A percentile compares a stretch with the other conserved stretches of the same genome.
Conservation (phyloP, 169 alveolate species). For the Eimeria tenella region DNA sequence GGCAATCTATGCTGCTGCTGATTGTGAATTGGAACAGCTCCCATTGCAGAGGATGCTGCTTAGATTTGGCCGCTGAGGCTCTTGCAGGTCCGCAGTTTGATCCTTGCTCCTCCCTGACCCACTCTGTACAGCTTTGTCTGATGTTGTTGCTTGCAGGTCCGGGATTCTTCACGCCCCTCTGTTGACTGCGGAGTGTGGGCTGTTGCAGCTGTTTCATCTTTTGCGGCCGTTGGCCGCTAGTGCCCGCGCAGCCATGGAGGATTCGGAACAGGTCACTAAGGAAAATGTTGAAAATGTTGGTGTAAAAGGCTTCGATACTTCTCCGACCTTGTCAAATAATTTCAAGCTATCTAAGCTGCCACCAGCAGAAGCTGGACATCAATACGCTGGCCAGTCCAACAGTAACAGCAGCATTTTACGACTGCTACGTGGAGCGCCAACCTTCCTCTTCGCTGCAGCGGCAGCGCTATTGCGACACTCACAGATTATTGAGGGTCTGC, state of each 20-base stretch:
- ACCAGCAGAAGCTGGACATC: slow-evolving; percentile 16
- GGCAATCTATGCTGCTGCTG: neutral
- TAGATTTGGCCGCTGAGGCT: slow-evolving; percentile 4
- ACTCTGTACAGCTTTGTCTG: neutral
- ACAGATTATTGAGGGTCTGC: slow-evolving; percentile 11
- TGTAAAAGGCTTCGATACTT: neutral
- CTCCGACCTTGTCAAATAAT: neutral
- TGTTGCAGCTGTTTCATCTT: slow-evolving; percentile 54
- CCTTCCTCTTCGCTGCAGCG: slow-evolving; percentile 47
- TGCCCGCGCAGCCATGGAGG: neutral
- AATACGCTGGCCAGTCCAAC: neutral
- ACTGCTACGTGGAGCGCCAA: neutral
- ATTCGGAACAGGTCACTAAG: neutral
- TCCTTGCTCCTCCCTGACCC: slow-evolving; percentile 36
- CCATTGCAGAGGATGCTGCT: slow-evolving; percentile 15
- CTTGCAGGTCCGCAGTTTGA: neutral
- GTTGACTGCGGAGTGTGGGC: slow-evolving; percentile 48
- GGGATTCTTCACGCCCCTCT: slow-evolving; percentile 31
- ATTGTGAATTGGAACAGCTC: neutral
- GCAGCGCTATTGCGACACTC: slow-evolving; percentile 51
- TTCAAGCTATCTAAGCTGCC: neutral
- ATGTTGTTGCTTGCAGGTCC: slow-evolving; percentile 24
- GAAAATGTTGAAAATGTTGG: neutral
- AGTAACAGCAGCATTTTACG: neutral
- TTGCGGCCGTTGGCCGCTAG: slow-evolving; percentile 54